A percentile compares a stretch with the other conserved stretches of the same genome.
phyloP scores from a whole-genome alignment of 495 filamentous ascomycete species.

The Penicilliopsis zonata region DNA sequence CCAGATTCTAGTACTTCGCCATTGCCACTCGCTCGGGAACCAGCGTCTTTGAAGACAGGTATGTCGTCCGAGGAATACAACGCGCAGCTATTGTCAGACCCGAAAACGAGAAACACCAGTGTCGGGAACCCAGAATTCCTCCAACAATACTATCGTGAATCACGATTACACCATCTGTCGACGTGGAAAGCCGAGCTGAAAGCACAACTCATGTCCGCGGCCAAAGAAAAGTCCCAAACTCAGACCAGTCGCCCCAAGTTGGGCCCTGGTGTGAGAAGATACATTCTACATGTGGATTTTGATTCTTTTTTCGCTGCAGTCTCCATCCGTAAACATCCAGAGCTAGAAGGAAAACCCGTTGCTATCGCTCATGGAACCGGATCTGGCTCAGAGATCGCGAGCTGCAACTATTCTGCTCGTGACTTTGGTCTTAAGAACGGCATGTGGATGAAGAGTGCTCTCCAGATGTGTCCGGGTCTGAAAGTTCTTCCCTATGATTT shows the following conservation, averaged over 20 bases:
- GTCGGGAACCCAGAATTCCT: slow-evolving; percentile 85
- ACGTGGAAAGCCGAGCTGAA: slow-evolving; percentile 93
- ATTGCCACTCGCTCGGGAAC: slow-evolving; percentile 2
- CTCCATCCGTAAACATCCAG: slow-evolving; percentile 65
- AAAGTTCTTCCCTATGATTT: slow-evolving; percentile 90
- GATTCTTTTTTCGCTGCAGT: slow-evolving; percentile 97
- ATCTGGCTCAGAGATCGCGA: slow-evolving; percentile 85
- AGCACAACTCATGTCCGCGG: slow-evolving; percentile 65
- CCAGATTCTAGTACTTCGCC: slow-evolving; percentile 1
- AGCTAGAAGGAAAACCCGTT: slow-evolving; percentile 69
- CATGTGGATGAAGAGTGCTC: slow-evolving; percentile 95
- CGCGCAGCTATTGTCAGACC: slow-evolving; percentile 64
- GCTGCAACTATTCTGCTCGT: slow-evolving; percentile 89
- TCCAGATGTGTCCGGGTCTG: slow-evolving; percentile 71
- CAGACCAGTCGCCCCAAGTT: slow-evolving; percentile 35
- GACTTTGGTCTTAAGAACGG: slow-evolving; percentile 84
- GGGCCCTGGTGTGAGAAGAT: slow-evolving; percentile 53
- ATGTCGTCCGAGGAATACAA: slow-evolving; percentile 91
- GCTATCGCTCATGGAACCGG: slow-evolving; percentile 82
- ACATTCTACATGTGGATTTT: slow-evolving; percentile 93
- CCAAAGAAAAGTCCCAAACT: slow-evolving; percentile 52
- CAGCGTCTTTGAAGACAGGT: slow-evolving; percentile 16
- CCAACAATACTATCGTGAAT: slow-evolving; percentile 88
- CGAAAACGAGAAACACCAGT: slow-evolving; percentile 70
- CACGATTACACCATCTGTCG: slow-evolving; percentile 85